Evolutionary conservation across 2,329 filamentous ascomycete species (phyloP), one percentile per base, ranked within the genome.

Genomic region (Coniochaeta sp.): DNA sequence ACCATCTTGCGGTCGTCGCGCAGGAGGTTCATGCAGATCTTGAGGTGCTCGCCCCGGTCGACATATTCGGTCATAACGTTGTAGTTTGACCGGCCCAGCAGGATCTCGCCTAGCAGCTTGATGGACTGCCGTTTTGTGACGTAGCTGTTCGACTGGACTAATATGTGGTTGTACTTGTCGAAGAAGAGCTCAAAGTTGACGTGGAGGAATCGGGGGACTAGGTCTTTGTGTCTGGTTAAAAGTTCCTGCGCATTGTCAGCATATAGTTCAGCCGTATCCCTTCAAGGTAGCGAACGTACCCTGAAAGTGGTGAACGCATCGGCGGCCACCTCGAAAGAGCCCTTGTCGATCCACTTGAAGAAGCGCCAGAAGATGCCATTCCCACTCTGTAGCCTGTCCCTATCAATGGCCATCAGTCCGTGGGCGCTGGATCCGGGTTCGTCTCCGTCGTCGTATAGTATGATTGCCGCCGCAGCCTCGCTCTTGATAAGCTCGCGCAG

Each of bases 51-150:
- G 54, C 91, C 91, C 48, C 87, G 86, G 67, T 96, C 91, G 53
- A 99, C 94, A 66, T 97, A 99, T 56, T 87, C 84, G 52, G 92
- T 97, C 94, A 99, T 99, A 65, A 97, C 90, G 65, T 85, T 90
- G 74, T 99, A 99, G 71, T 99, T 97, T 57, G 92, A 90, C 40
- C 94, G 84, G 68, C 97, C 94, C 30, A 99, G 79, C 52, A 99
- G 74, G 47, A 99, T 90, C 71, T 99, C 94, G 50, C 94, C 94
- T 1, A 99, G 81, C 40, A 99, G 79, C 70, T 99, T 99, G 72
- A 97, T 97, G 14, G 91, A 96, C 71, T 99, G 94, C 48, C 94
- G 83, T 70, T 99, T 99, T 22, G 94, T 99, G 56, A 99, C 94
- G 65, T 99, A 99, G 65, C 89, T 95, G 65, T 91, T 89, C 28